Base-by-base conservation (phyloP, 2,329 filamentous ascomycete species). In the Paecilomyces variotii region DNA sequence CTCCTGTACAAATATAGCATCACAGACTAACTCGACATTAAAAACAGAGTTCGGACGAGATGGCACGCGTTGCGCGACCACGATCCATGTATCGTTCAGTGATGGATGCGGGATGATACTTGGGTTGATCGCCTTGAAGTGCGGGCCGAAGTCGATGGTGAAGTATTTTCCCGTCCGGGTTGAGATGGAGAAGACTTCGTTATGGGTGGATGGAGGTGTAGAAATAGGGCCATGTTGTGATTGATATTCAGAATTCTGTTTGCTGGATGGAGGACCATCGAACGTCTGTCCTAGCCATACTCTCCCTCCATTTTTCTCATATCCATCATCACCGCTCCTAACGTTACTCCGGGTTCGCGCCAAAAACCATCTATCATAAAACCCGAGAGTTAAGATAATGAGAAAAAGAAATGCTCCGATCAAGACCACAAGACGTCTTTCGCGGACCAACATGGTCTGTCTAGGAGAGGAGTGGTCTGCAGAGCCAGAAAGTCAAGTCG, bases 41-140 rank as follows among this genome's bases (percentile, higher is more conserved):
- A 45, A 45, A 7, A 7, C 39, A 45, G 39, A 45, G 7, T 24
- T 24, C 4, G n/a, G 7, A 24, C n/a, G 14, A 24, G 12, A 3
- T 39, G 6, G n/a, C 6, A 19, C 19, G 7, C 39, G 71, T 64
- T 84, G 82, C 3, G 80, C 80, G 3, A 82, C 75, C 26, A 84
- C 74, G 60, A 81, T 77, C 75, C 77, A 85, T 1, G 74, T 79
- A 49, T 81, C 67, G 2, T 74, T 68, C 5, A 74, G 65, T 1
- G 65, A 69, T 2, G 82, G 82, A 64, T 85, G 83, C 0, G 83
- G 82, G 45, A 85, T 76, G 61, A 85, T 78, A 68, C 81, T 85
- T 14, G 83, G 82, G 60, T 85, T 85, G 58, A 80, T 76, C 32
- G 74, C 74, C 5, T 64, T 57, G 4, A 73, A 63, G 34, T 68